A percentile compares a stretch with the other conserved stretches of the same genome.
Conservation (phyloP, 805 yeast species). For the Candida berthetii region DNA sequence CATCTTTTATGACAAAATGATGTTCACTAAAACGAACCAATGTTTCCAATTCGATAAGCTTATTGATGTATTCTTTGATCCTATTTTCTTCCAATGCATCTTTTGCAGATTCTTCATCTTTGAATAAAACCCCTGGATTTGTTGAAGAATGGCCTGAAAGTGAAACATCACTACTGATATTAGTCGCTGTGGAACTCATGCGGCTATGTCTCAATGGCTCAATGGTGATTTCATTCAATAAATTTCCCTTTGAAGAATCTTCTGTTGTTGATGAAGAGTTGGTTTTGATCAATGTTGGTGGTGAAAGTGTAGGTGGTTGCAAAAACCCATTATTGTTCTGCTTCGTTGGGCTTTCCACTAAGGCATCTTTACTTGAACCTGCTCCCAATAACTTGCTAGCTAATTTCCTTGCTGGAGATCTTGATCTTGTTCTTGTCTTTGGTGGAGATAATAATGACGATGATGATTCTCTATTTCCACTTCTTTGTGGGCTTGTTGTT, state of each 20-base stretch:
- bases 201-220: slow-evolving; percentile 13
- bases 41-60: neutral
- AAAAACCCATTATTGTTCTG: neutral
- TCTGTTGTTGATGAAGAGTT: neutral
- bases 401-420: slow-evolving; percentile 6
- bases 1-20: neutral
- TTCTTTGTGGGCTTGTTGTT: no score
- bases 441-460: slow-evolving; percentile 3
- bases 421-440: slow-evolving; percentile 14
- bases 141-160: slow-evolving; percentile 2
- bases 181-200: neutral
- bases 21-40: neutral
- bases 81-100: neutral
- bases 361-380: neutral
- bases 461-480: no score
- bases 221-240: slow-evolving; percentile 14
- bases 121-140: neutral
- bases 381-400: neutral
- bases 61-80: neutral
- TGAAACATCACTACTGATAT: neutral
- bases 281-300: neutral
- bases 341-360: neutral
- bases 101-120: neutral
- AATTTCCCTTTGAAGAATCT: neutral
- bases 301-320: neutral